Percentiles rank a stretch among this genome's conserved stretches.
These are phyloP conservation scores for Ligustrum vulgare DNA, from an alignment of 257 asterid genomes.

Conservation along the genomic window DNA sequence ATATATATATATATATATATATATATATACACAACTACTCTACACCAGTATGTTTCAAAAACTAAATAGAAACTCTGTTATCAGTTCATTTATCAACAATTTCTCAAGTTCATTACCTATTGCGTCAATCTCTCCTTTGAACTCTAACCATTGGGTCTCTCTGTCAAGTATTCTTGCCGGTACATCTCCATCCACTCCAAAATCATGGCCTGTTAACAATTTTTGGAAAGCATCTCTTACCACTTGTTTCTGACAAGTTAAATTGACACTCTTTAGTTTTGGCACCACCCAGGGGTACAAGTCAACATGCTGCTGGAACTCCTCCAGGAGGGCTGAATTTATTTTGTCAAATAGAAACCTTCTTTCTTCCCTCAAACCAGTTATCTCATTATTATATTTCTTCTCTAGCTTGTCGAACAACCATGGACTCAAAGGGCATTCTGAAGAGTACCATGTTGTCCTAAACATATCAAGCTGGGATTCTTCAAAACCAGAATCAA, in stretches of 20 bases:
- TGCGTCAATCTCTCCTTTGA: constrained; percentile 21
- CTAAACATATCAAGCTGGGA: constrained; percentile 34
- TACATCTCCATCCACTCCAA: constrained; percentile 10
- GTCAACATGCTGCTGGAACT: background rate
- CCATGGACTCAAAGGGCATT: constrained; percentile 60
- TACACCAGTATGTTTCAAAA: constrained; percentile 6
- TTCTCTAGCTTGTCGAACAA: constrained; percentile 68
- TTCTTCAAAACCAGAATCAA: constrained; percentile 54
- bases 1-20: no score
- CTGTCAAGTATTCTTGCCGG: constrained; percentile 29
- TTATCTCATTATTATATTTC: constrained; percentile 18
- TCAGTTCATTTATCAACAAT: constrained; percentile 40
- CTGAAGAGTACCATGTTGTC: constrained; percentile 54
- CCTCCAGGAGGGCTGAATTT: background rate
- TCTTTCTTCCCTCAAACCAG: background rate
- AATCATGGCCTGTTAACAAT: constrained; percentile 22
- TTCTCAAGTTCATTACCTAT: constrained; percentile 43
- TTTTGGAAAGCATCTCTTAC: constrained; percentile 24
- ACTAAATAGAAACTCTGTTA: constrained; percentile 37
- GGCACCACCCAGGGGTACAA: constrained; percentile 14
- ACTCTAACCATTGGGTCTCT: constrained; percentile 40
- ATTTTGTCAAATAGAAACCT: background rate
- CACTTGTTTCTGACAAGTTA: constrained; percentile 28
- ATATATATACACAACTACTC: no score
- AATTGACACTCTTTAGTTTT: background rate